These are phyloP conservation scores for Lactarius deliciosus DNA, from an alignment of 768 basidiomycete genomes.

Conservation along the genomic window DNA sequence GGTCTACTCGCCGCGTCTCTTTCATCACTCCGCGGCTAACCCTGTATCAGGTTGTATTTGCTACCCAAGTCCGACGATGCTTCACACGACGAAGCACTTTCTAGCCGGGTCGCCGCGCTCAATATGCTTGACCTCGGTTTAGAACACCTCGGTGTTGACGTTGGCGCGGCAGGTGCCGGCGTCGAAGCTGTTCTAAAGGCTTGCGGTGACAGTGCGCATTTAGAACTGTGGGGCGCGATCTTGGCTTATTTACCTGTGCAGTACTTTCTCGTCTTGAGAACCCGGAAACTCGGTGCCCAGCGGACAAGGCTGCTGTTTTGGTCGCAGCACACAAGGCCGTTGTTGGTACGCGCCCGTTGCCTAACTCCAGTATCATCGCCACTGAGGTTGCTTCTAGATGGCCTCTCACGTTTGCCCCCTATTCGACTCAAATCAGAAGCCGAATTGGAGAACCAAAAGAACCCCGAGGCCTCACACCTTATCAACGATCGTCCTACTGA, in stretches of 20 bases:
- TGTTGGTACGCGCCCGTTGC: slow-evolving; percentile 59
- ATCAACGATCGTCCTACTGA: slow-evolving; percentile 14
- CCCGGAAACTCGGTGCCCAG: slow-evolving; percentile 53
- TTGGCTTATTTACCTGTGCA: slow-evolving; percentile 34
- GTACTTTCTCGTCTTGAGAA: slow-evolving; percentile 54
- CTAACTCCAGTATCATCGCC: not conserved
- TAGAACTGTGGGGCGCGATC: not conserved
- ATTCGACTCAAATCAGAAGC: slow-evolving; percentile 70
- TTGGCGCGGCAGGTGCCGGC: slow-evolving; percentile 49
- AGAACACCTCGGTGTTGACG: slow-evolving; percentile 86
- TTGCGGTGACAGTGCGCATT: slow-evolving; percentile 69
- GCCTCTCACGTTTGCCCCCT: slow-evolving; percentile 69
- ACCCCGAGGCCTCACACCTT: slow-evolving; percentile 31
- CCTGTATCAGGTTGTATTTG: slow-evolving; percentile 64
- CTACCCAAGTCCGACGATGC: slow-evolving; percentile 73
- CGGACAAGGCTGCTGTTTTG: slow-evolving; percentile 75
- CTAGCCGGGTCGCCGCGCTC: slow-evolving; percentile 86
- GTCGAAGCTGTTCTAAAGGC: slow-evolving; percentile 64
- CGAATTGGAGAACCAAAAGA: slow-evolving; percentile 41
- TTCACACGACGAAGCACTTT: slow-evolving; percentile 86
- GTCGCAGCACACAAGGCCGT: slow-evolving; percentile 84
- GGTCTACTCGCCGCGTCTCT: slow-evolving; percentile 44
- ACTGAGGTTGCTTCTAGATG: slow-evolving; percentile 47
- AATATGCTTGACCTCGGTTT: slow-evolving; percentile 88
- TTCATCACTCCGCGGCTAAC: slow-evolving; percentile 17